Base-by-base conservation (phyloP, 176 grass and related monocot species). In the Zoysia pacifica region DNA sequence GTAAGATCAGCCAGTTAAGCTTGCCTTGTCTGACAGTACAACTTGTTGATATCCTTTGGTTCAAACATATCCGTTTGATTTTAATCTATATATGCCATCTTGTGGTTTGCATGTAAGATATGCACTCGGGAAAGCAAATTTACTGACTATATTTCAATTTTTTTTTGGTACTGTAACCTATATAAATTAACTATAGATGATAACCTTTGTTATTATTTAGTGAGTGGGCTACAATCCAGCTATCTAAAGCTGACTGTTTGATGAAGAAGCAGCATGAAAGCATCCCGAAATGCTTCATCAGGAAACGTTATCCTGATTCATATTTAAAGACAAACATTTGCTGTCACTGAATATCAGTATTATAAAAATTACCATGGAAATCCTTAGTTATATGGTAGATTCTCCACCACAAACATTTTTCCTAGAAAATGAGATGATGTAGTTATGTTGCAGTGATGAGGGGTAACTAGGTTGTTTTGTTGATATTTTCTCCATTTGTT, bases 381-480 rank as follows among this genome's bases (percentile, higher is more conserved):
- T 39, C 5, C 11, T 1, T 70, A 80, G 53, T 68, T 69, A 41
- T 41, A 45, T 41, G 1, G 28, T 83, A 39, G 62, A 87, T 41
- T 76, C 52, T 76, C 47, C 44, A 14, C 48, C 50, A 19, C 5
- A 67, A 79, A 51, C 71, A 74, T 73, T 72, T 67, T n/a, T n/a
- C 36, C 43, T 52, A 52, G 7, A 43, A 38, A 49, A 87, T 81
- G 11, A 74, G 65, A 40, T 67, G 53, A 38, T 67, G 60, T 67
- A 15, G n/a, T 46, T 9, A 4, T 74, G 19, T 74, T 61, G 14
- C 38, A 82, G 38, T 55, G 63, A 70, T 62, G 54, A 52, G 19
- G 67, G 18, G 79, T 54, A 84, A 56, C 38, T n/a, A 46, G 48
- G n/a, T 58, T 58, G 48, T n/a, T 70, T 87, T 59, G 18, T 78